Percentiles rank a stretch among this genome's conserved stretches.
phyloP scores from a whole-genome alignment of 208 protist species.

The Borovskyia barvae region DNA sequence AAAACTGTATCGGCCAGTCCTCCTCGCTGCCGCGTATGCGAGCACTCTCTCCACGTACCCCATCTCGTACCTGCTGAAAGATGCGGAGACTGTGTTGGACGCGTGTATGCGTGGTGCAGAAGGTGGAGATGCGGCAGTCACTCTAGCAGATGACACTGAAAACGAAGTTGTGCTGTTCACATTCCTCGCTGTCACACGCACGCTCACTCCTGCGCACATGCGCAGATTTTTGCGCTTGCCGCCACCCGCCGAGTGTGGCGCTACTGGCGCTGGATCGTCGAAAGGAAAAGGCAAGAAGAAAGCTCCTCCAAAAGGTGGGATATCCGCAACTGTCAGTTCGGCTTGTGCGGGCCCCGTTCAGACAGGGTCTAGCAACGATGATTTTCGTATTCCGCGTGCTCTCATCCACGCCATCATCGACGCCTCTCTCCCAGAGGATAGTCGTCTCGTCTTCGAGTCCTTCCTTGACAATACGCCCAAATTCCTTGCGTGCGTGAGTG shows the following conservation, averaged over 20 bases:
- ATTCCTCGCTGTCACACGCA: slow-evolving; percentile 36
- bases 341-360: too few species aligned
- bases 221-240: slow-evolving; percentile 45
- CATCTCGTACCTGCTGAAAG: slow-evolving; percentile 36
- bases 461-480: slow-evolving; percentile 52
- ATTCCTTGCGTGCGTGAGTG: slow-evolving; percentile 47
- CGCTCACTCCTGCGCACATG: slow-evolving; percentile 41
- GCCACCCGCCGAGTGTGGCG: neutral
- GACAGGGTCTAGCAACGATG: too few species aligned
- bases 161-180: slow-evolving; percentile 49
- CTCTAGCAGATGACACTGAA: too few species aligned
- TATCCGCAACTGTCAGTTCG: too few species aligned
- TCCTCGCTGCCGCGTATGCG: slow-evolving; percentile 34
- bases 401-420: slow-evolving; percentile 47
- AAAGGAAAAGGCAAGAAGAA: too few species aligned
- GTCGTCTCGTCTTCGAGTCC: slow-evolving; percentile 41
- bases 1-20: slow-evolving; percentile 38
- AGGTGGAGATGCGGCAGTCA: neutral
- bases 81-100: slow-evolving; percentile 37
- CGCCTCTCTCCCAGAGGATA: slow-evolving; percentile 44
- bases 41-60: slow-evolving; percentile 57
- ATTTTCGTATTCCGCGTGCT: slow-evolving; percentile 4
- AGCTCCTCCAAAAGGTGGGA: too few species aligned
- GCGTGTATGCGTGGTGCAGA: neutral
- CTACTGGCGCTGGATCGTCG: too few species aligned